These are phyloP conservation scores for Barnettozyma siamensis DNA, from an alignment of 805 yeast genomes.

Conservation along the genomic window DNA sequence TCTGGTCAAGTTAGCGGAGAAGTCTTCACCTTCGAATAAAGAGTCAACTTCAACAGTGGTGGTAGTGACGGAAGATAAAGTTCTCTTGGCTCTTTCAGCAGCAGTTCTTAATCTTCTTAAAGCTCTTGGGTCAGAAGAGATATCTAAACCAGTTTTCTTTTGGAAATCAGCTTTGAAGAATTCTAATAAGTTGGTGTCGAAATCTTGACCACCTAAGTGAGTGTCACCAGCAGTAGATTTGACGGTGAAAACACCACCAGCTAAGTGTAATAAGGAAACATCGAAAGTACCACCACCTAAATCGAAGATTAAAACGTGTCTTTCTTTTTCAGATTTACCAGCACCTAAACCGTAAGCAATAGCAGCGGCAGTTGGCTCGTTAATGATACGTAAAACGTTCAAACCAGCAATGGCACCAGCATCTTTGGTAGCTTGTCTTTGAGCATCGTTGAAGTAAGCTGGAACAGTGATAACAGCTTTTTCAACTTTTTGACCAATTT, in stretches of 20 bases:
- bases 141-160: slow-evolving; percentile 91
- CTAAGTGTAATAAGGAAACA: slow-evolving; percentile 88
- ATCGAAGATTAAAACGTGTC: slow-evolving; percentile 88
- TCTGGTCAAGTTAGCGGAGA: slow-evolving; percentile 93
- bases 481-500: slow-evolving; percentile 64
- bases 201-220: slow-evolving; percentile 99
- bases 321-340: slow-evolving; percentile 73
- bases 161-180: slow-evolving; percentile 91
- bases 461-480: slow-evolving; percentile 77
- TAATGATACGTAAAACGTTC: slow-evolving; percentile 70
- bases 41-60: slow-evolving; percentile 95
- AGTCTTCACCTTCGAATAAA: slow-evolving; percentile 89
- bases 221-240: slow-evolving; percentile 99
- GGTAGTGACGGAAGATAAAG: slow-evolving; percentile 93
- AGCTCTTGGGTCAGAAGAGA: slow-evolving; percentile 89
- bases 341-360: slow-evolving; percentile 98
- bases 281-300: slow-evolving; percentile 99
- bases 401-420: slow-evolving; percentile 79
- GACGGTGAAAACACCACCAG: slow-evolving; percentile 95
- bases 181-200: slow-evolving; percentile 92
- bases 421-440: slow-evolving; percentile 78
- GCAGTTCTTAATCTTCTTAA: slow-evolving; percentile 98
- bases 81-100: slow-evolving; percentile 98
- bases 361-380: slow-evolving; percentile 94
- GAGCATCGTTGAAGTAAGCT: slow-evolving; percentile 76